phyloP scores from a whole-genome alignment of 345 rosid genomes.

The Carallia brachiata region DNA sequence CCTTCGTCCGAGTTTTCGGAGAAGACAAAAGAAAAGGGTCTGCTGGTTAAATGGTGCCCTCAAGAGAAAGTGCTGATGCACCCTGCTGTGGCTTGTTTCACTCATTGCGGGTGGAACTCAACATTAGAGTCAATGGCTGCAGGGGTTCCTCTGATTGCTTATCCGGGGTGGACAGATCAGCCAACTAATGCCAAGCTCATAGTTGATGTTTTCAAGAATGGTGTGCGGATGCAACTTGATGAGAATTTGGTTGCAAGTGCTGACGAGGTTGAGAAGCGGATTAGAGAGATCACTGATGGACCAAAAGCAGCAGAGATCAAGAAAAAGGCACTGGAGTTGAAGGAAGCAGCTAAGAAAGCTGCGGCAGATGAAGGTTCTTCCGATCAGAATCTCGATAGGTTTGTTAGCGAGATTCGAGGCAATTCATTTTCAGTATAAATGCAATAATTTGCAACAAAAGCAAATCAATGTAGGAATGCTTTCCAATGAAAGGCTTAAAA shows the following conservation, averaged over 20 bases:
- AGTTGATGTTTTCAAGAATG: constrained; percentile 45
- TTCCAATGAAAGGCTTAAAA: too few species aligned
- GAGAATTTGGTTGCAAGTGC: constrained; percentile 26
- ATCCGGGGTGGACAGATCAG: constrained; percentile 50
- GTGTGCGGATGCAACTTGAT: constrained; percentile 37
- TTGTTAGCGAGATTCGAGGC: constrained; percentile 32
- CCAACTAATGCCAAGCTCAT: constrained; percentile 38
- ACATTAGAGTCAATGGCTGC: constrained; percentile 41
- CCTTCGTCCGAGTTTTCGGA: constrained; percentile 21
- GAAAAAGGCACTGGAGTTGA: constrained; percentile 40
- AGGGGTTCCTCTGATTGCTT: constrained; percentile 53
- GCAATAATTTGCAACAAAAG: too few species aligned
- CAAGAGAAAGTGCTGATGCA: constrained; percentile 53
- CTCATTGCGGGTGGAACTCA: constrained; percentile 72
- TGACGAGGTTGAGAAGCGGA: constrained; percentile 44
- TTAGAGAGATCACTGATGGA: constrained; percentile 36
- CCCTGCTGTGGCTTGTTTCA: constrained; percentile 41
- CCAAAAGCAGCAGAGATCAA: constrained; percentile 25
- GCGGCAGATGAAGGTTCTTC: constrained; percentile 47
- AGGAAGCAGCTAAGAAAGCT: constrained; percentile 35
- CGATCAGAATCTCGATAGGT: constrained; percentile 29
- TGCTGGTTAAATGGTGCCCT: constrained; percentile 46
- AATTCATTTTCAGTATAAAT: neutral
- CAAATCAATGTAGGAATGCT: too few species aligned
- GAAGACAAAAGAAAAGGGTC: constrained; percentile 37